phyloP scores from a whole-genome alignment of 1,284 basidiomycete genomes.

The Leucoagaricus sp. region DNA sequence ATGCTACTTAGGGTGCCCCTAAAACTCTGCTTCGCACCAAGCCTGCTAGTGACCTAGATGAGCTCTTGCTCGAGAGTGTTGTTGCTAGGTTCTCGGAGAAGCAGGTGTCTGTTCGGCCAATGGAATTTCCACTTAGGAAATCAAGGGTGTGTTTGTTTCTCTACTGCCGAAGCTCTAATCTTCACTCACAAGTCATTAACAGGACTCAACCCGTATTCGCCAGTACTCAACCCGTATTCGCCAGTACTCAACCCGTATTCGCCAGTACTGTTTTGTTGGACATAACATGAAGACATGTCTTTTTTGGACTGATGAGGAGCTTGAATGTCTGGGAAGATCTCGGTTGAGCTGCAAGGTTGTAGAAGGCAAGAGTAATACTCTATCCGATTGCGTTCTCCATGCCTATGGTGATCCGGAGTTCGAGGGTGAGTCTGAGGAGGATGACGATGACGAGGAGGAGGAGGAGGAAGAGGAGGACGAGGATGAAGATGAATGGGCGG shows the following conservation, averaged over 20 bases:
- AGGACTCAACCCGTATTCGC: not conserved
- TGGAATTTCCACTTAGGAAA: not conserved
- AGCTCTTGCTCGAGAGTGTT: not conserved
- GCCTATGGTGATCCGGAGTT: too few relatives aligned
- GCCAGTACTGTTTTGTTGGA: not conserved
- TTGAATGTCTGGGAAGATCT: not conserved
- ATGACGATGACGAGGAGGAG: too few relatives aligned
- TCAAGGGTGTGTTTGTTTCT: not conserved
- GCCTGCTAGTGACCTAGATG: not conserved
- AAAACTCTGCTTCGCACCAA: not conserved
- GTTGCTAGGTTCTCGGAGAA: not conserved
- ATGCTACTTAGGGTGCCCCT: not conserved
- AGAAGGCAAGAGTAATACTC: not conserved
- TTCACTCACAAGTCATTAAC: not conserved
- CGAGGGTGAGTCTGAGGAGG: too few relatives aligned
- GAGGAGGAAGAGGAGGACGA: too few relatives aligned
- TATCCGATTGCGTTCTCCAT: not conserved
- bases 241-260: too few relatives aligned
- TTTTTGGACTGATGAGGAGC: not conserved
- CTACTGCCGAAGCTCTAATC: not conserved
- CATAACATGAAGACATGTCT: not conserved
- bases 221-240: too few relatives aligned
- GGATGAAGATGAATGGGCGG: too few relatives aligned
- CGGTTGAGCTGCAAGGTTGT: not conserved
- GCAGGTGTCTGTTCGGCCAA: too few relatives aligned